Conservation (phyloP, 306 rosid genomes). For the Crotalaria pallida region DNA sequence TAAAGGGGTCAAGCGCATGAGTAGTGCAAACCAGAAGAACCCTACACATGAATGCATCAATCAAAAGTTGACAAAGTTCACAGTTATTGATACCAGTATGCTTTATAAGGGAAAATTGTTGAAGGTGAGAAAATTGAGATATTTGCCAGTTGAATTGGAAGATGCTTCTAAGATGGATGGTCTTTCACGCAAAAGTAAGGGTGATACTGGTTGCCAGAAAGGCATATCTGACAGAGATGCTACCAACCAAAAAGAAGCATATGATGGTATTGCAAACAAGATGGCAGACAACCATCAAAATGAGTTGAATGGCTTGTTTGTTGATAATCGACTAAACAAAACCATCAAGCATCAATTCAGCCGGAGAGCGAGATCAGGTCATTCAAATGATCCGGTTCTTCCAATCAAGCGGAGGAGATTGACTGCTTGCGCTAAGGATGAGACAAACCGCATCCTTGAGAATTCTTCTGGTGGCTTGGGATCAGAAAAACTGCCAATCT, state of each 20-base stretch:
- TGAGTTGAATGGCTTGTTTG: conserved; percentile 18
- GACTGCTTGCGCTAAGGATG: conserved; percentile 50
- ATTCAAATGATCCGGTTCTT: conserved; percentile 42
- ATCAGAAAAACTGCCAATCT: conserved; percentile 26
- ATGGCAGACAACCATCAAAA: conserved; percentile 20
- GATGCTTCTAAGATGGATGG: conserved; percentile 30
- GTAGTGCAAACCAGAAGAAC: conserved; percentile 26
- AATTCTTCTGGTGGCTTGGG: conserved; percentile 31
- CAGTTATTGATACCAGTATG: conserved; percentile 54
- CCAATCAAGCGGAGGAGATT: conserved; percentile 54
- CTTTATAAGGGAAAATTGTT: conserved; percentile 40
- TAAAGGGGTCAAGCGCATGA: conserved; percentile 22
- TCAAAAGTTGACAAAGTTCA: conserved; percentile 33
- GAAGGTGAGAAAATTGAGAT: conserved; percentile 42
- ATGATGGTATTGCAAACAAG: conserved; percentile 26
- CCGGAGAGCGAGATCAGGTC: conserved; percentile 40
- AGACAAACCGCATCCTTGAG: conserved; percentile 31
- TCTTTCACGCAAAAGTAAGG: conserved; percentile 30
- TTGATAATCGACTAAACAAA: conserved; percentile 33
- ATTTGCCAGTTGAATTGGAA: conserved; percentile 30
- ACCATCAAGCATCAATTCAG: conserved; percentile 34
- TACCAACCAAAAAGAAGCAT: conserved; percentile 20
- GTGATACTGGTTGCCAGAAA: conserved; percentile 15
- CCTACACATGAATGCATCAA: conserved; percentile 14
- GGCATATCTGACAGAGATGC: conserved; percentile 4